These are phyloP conservation scores for Basipetospora chlamydospora DNA, from an alignment of 2,329 filamentous ascomycete genomes.

Conservation along the genomic window DNA sequence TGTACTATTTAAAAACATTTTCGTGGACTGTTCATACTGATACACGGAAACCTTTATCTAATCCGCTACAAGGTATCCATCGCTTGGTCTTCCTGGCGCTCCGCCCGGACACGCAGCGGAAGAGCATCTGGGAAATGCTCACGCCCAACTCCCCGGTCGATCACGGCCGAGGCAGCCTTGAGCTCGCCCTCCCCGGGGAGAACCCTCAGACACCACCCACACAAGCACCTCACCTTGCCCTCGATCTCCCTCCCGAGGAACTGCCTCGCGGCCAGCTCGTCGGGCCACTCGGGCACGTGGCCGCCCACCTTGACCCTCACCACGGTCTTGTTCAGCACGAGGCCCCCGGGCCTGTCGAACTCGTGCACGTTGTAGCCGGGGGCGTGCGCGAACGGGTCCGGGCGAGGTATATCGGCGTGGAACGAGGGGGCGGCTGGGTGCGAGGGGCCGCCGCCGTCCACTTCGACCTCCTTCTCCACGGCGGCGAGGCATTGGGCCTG, in stretches of 20 bases:
- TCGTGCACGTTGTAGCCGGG: conserved; percentile 76
- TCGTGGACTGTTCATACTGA: too few species aligned
- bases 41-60: too few species aligned
- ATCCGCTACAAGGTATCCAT: too few species aligned
- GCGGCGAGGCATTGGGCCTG: conserved; percentile 62
- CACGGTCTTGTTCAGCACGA: conserved; percentile 78
- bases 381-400: conserved; percentile 23
- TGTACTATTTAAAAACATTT: too few species aligned
- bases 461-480: conserved; percentile 65
- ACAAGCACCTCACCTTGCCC: conserved; percentile 66
- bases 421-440: conserved; percentile 11
- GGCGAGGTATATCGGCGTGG: conserved; percentile 6
- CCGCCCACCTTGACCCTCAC: conserved; percentile 68
- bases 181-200: conserved; percentile 43
- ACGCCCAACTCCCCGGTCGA: too few species aligned
- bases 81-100: too few species aligned
- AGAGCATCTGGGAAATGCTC: too few species aligned
- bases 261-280: conserved; percentile 51
- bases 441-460: conserved; percentile 57
- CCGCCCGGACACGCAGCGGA: too few species aligned
- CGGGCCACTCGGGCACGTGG: conserved; percentile 73
- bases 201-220: conserved; percentile 76
- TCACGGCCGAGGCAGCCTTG: too few species aligned
- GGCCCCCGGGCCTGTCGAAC: conserved; percentile 79
- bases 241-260: conserved; percentile 57